phyloP scores from a whole-genome alignment of 495 filamentous ascomycete genomes.

The Hypoxylon cercidicola region DNA sequence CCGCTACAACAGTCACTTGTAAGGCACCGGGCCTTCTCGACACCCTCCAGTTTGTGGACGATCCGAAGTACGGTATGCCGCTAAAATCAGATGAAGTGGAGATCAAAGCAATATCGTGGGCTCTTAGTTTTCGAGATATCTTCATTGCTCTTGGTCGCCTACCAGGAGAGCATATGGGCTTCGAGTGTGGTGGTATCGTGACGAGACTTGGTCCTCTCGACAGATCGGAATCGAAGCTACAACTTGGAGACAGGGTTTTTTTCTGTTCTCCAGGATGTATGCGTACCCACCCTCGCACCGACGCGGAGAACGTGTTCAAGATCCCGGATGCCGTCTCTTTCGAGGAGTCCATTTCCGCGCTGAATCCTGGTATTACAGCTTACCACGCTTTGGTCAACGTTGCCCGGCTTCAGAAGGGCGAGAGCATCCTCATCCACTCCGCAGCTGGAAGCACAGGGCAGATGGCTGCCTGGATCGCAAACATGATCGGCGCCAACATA shows the following conservation, averaged over 20 bases:
- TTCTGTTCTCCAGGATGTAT: constrained; percentile 42
- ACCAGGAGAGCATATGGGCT: constrained; percentile 43
- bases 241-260: constrained; percentile 39
- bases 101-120: constrained; percentile 43
- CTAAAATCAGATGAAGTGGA: constrained; percentile 43
- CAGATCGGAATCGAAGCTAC: background rate
- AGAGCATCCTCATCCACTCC: constrained; percentile 60
- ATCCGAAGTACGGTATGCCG: constrained; percentile 12
- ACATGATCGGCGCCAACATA: constrained; percentile 58
- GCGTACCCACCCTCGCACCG: constrained; percentile 28
- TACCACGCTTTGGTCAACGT: constrained; percentile 50
- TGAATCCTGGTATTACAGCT: constrained; percentile 50
- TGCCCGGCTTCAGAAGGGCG: constrained; percentile 41
- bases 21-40: constrained; percentile 35
- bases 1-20: no score
- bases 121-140: constrained; percentile 49
- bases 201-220: constrained; percentile 35
- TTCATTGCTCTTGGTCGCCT: constrained; percentile 55
- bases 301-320: constrained; percentile 12
- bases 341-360: background rate
- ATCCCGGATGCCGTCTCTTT: constrained; percentile 51
- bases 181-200: constrained; percentile 51
- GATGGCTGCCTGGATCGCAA: constrained; percentile 57
- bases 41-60: constrained; percentile 37
- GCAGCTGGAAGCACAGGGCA: constrained; percentile 59